Conservation (phyloP, 371 early-diverging fungal species). For the Capniomyces stellatus region DNA sequence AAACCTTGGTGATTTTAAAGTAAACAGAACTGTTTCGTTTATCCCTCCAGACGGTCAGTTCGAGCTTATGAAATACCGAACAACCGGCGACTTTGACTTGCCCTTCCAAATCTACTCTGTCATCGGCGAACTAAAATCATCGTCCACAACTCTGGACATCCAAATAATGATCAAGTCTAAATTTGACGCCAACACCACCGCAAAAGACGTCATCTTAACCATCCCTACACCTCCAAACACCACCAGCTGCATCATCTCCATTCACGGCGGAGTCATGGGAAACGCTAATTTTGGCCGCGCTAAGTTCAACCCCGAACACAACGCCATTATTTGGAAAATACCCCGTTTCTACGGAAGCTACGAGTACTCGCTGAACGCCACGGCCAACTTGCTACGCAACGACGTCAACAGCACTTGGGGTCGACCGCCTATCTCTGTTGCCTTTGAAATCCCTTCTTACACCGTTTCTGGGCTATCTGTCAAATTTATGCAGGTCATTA, state of each 20-base stretch:
- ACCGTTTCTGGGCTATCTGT: conserved; percentile 93
- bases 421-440: conserved; percentile 85
- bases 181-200: conserved; percentile 85
- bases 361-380: conserved; percentile 39
- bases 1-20: conserved; percentile 78
- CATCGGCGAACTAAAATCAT: conserved; percentile 50
- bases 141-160: conserved; percentile 72
- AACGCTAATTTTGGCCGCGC: conserved; percentile 52
- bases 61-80: conserved; percentile 95
- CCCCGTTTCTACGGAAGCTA: conserved; percentile 76
- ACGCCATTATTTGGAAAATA: conserved; percentile 88
- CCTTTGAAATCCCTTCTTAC: conserved; percentile 95
- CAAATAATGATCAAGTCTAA: conserved; percentile 66
- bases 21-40: conserved; percentile 90
- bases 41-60: conserved; percentile 98
- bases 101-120: conserved; percentile 89
- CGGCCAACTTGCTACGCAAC: conserved; percentile 35
- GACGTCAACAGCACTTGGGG: conserved; percentile 17
- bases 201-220: conserved; percentile 87
- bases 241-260: conserved; percentile 86
- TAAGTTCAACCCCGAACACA: conserved; percentile 84
- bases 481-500: conserved; percentile 92
- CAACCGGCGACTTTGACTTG: conserved; percentile 78
- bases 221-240: conserved; percentile 95
- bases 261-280: conserved; percentile 26